Percentiles rank a stretch among this genome's conserved stretches.
These are phyloP conservation scores for Neolentinus lepideus DNA, from an alignment of 1,284 basidiomycete species.

Conservation along the genomic window DNA sequence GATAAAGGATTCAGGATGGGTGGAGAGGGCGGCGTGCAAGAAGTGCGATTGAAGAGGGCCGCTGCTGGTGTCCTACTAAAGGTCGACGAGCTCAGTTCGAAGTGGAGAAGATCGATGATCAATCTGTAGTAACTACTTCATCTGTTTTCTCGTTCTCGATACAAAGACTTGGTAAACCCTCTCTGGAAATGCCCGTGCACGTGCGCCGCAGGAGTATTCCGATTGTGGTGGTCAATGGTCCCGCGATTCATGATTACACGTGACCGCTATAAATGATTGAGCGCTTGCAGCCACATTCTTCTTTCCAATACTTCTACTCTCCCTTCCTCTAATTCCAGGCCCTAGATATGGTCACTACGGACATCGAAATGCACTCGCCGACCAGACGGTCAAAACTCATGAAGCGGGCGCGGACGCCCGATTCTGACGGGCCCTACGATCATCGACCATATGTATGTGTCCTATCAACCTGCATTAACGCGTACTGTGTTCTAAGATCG, in stretches of 20 bases:
- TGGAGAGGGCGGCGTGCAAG: conserved; percentile 63
- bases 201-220: too few species aligned
- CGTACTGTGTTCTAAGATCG: not conserved
- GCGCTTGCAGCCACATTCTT: not conserved
- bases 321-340: not conserved
- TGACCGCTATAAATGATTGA: not conserved
- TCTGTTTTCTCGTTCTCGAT: not conserved
- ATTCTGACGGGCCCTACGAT: conserved; percentile 32
- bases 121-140: conserved; percentile 12
- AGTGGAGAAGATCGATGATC: conserved; percentile 72
- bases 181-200: too few species aligned
- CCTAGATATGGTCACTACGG: conserved; percentile 15
- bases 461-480: not conserved
- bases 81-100: conserved; percentile 68
- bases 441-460: conserved; percentile 45
- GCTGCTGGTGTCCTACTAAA: conserved; percentile 80
- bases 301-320: not conserved
- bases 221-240: too few species aligned
- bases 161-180: too few species aligned
- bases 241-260: too few species aligned
- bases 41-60: conserved; percentile 52
- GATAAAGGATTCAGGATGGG: conserved; percentile 57
- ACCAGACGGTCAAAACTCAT: conserved; percentile 22
- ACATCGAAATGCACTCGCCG: conserved; percentile 33
- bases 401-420: conserved; percentile 56